Percentiles rank a stretch among this genome's conserved stretches.
Conservation (phyloP, 2,329 filamentous ascomycete species). For the Hymenoscyphus salicellus region DNA sequence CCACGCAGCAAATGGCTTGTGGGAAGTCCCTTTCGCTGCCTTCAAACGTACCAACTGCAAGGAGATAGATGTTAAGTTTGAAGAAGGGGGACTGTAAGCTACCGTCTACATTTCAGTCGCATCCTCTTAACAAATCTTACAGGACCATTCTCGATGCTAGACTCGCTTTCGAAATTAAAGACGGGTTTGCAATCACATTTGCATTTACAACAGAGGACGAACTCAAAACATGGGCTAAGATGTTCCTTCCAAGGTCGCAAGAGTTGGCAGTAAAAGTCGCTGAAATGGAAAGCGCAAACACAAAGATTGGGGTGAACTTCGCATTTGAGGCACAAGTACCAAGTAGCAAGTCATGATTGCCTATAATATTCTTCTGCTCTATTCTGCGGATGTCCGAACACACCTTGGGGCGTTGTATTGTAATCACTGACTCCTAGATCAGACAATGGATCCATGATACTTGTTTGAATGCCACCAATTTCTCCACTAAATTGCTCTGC, state of each 20-base stretch:
- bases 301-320: conserved; percentile 9
- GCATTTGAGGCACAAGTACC: conserved; percentile 4
- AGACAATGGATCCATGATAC: neutral
- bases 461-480: conserved; percentile 1
- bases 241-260: neutral
- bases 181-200: conserved; percentile 6
- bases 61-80: conserved; percentile 1
- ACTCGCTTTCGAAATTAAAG: conserved; percentile 8
- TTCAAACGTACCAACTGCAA: neutral
- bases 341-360: conserved; percentile 1
- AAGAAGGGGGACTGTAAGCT: neutral
- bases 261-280: conserved; percentile 4
- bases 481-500: neutral
- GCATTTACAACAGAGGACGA: conserved; percentile 7
- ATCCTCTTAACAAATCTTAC: conserved; percentile 5
- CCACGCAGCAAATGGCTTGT: conserved; percentile 1
- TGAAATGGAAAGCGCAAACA: conserved; percentile 5
- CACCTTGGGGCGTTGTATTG: neutral
- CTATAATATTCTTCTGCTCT: conserved; percentile 1
- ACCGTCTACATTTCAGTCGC: conserved; percentile 4
- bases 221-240: conserved; percentile 3
- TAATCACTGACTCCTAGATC: neutral
- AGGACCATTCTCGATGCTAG: conserved; percentile 4
- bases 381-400: conserved; percentile 1
- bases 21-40: conserved; percentile 1